A percentile compares a stretch with the other conserved stretches of the same genome.
These are phyloP conservation scores for Russula sp. DNA, from an alignment of 768 basidiomycete species.

Conservation along the genomic window DNA sequence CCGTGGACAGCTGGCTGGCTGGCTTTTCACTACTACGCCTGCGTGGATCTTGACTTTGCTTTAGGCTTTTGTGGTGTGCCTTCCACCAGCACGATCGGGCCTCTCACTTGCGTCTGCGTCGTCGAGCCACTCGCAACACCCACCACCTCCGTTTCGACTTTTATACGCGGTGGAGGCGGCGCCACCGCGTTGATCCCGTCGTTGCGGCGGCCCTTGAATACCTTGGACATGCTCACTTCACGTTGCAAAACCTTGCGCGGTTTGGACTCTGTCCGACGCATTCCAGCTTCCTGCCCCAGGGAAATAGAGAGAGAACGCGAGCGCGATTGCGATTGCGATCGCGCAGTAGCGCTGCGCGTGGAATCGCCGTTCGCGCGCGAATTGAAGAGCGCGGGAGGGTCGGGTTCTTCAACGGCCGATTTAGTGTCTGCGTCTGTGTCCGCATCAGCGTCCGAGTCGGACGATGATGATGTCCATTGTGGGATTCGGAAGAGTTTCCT, in stretches of 20 bases:
- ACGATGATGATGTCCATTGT: constrained; percentile 9
- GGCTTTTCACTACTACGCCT: not conserved
- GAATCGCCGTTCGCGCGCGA: not conserved
- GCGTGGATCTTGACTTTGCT: not conserved
- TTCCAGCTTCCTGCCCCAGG: constrained; percentile 52
- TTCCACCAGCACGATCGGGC: constrained; percentile 24
- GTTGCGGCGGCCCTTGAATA: constrained; percentile 45
- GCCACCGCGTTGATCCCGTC: constrained; percentile 4
- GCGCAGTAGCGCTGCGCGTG: not conserved
- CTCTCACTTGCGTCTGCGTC: constrained; percentile 21
- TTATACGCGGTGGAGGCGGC: constrained; percentile 18
- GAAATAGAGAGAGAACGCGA: constrained; percentile 50
- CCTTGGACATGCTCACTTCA: constrained; percentile 72
- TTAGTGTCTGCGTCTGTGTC: not conserved
- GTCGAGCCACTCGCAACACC: not conserved
- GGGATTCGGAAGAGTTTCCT: constrained; percentile 21
- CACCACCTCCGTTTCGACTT: constrained; percentile 21
- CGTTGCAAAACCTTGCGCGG: constrained; percentile 52
- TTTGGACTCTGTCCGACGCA: constrained; percentile 28
- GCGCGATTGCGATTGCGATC: constrained; percentile 18
- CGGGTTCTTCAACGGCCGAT: not conserved
- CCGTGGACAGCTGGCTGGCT: not conserved
- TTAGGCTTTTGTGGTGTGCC: constrained; percentile 24
- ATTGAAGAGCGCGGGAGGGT: not conserved
- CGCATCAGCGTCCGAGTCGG: not conserved